Percentiles rank a stretch among this genome's conserved stretches.
phyloP scores from a whole-genome alignment of 1,284 basidiomycete genomes.

The Amylostereum chailletii region DNA sequence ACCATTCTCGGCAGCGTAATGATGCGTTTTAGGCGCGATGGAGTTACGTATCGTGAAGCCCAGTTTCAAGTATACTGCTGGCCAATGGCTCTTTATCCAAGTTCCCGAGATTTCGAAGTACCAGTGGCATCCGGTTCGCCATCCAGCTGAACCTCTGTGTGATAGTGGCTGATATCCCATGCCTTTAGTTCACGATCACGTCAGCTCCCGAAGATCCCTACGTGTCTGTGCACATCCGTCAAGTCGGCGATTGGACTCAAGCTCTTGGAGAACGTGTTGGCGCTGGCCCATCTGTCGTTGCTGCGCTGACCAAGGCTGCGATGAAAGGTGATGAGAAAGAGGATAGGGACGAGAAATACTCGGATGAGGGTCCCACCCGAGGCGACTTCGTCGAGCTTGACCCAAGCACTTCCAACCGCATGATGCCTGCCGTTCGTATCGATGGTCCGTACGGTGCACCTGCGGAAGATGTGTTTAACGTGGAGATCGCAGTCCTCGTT shows the following conservation, averaged over 20 bases:
- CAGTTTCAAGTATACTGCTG: constrained; percentile 81
- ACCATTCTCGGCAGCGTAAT: constrained; percentile 5
- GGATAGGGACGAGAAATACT: constrained; percentile 28
- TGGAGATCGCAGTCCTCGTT: constrained; percentile 78
- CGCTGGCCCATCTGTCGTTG: constrained; percentile 67
- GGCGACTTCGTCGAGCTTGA: constrained; percentile 78
- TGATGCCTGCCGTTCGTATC: constrained; percentile 68
- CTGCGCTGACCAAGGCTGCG: constrained; percentile 63
- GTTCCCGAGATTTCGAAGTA: constrained; percentile 75
- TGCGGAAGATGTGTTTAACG: constrained; percentile 82
- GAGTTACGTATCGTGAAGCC: constrained; percentile 84
- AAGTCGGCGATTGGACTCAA: constrained; percentile 83
- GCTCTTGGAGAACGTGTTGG: constrained; percentile 77
- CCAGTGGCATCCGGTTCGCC: constrained; percentile 84
- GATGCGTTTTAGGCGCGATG: constrained; percentile 58
- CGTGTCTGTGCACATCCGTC: constrained; percentile 82
- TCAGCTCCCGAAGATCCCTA: constrained; percentile 88
- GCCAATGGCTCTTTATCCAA: constrained; percentile 87
- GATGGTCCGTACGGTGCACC: constrained; percentile 87
- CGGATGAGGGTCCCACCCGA: constrained; percentile 31
- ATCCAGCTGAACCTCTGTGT: not conserved
- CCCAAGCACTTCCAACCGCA: constrained; percentile 29
- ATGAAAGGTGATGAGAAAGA: constrained; percentile 67
- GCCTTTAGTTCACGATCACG: constrained; percentile 77
- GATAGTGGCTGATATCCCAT: constrained; percentile 1